Evolutionary conservation across 129 eudicot genomes (phyloP).

Genomic region (Helianthus annuus): DNA sequence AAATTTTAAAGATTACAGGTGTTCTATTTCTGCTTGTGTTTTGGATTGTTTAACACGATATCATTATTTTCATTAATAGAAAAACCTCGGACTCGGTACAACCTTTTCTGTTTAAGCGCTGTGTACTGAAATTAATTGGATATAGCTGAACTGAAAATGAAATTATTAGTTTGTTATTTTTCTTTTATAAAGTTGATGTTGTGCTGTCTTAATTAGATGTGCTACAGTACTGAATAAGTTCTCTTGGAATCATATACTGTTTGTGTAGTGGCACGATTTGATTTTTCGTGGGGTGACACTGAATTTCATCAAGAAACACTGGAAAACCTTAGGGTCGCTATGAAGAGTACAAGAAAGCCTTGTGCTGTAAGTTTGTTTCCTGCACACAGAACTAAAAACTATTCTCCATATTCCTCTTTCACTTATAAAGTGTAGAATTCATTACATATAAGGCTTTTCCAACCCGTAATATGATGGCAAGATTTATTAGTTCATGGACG

Average conservation of each 20-base stretch:
- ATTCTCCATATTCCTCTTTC: not conserved
- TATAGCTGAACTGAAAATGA: slow-evolving; percentile 2
- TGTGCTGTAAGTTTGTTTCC: slow-evolving; percentile 65
- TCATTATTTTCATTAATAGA: no score
- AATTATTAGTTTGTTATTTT: slow-evolving; percentile 4
- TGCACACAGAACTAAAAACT: slow-evolving; percentile 4
- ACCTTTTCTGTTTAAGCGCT: not conserved
- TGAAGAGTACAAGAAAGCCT: slow-evolving; percentile 69
- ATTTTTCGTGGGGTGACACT: slow-evolving; percentile 80
- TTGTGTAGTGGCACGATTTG: slow-evolving; percentile 77
- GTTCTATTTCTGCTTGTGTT: not conserved
- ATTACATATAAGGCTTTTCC: slow-evolving; percentile 3
- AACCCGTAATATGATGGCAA: not conserved
- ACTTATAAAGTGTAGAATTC: not conserved
- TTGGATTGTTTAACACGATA: not conserved
- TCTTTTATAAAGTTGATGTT: not conserved
- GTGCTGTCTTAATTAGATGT: not conserved
- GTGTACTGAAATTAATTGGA: not conserved
- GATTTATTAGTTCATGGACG: slow-evolving; percentile 4
- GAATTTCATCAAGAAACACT: slow-evolving; percentile 78
- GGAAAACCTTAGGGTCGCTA: slow-evolving; percentile 64
- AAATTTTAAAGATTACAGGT: not conserved
- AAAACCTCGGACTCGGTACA: not conserved
- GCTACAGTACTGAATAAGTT: not conserved
- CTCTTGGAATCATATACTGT: slow-evolving; percentile 18